Percentiles rank a stretch among this genome's conserved stretches.
Conservation (phyloP, 768 basidiomycete species). For the Leccinum pellstonianum region DNA sequence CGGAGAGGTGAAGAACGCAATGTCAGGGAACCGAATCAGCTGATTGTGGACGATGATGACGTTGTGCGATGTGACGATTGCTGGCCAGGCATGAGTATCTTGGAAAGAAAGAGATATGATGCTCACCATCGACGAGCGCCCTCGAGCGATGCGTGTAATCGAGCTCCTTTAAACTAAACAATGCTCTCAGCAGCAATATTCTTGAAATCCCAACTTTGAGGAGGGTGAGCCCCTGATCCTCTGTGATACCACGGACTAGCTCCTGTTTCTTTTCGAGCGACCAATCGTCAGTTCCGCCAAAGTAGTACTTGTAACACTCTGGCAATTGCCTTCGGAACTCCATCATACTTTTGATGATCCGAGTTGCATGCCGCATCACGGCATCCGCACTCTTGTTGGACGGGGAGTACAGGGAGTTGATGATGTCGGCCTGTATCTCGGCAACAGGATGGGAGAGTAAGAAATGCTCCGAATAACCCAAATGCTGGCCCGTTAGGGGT, state of each 20-base stretch:
- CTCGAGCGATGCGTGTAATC: conserved; percentile 61
- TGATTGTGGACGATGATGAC: conserved; percentile 82
- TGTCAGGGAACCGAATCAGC: conserved; percentile 80
- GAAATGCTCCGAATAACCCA: conserved; percentile 77
- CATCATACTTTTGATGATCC: conserved; percentile 76
- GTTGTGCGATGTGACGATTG: conserved; percentile 85
- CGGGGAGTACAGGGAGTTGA: conserved; percentile 81
- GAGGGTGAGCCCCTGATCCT: conserved; percentile 78
- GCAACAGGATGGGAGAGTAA: conserved; percentile 71
- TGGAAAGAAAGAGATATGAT: background rate
- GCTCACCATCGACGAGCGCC: conserved; percentile 76
- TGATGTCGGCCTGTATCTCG: conserved; percentile 86
- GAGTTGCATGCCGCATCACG: conserved; percentile 72
- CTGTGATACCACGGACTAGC: conserved; percentile 71
- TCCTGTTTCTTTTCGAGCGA: conserved; percentile 58
- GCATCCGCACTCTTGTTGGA: conserved; percentile 66
- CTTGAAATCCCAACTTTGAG: conserved; percentile 81
- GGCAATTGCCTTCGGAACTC: conserved; percentile 70
- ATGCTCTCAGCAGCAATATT: conserved; percentile 71
- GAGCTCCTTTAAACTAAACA: conserved; percentile 77
- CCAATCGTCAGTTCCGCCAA: conserved; percentile 79
- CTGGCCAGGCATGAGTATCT: conserved; percentile 36
- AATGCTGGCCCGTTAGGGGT: conserved; percentile 24
- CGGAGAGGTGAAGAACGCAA: conserved; percentile 86
- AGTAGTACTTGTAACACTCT: conserved; percentile 70